Evolutionary conservation across 2,329 filamentous ascomycete genomes (phyloP).

Genomic region (Fusarium nelsonii): DNA sequence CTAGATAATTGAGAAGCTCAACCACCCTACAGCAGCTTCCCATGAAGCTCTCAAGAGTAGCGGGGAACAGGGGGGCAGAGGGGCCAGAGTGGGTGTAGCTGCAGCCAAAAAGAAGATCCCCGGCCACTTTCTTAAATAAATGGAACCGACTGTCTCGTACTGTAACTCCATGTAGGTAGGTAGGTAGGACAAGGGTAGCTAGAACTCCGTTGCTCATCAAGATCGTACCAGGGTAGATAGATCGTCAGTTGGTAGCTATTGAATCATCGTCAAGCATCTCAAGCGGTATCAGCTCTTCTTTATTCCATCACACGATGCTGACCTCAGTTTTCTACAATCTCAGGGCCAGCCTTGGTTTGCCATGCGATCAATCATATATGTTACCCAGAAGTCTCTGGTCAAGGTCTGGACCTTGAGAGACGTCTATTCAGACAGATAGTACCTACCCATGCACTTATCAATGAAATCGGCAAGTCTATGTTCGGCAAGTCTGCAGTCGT

Average conservation of each 20-base stretch:
- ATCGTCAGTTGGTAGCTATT: conserved; percentile 16
- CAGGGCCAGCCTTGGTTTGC: not conserved
- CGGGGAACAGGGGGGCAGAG: not conserved
- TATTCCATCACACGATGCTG: not conserved
- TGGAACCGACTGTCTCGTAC: conserved; percentile 2
- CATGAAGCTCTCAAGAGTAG: not conserved
- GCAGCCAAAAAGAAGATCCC: conserved; percentile 8
- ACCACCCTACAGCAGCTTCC: not conserved
- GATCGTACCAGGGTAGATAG: conserved; percentile 21
- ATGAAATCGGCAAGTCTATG: not conserved
- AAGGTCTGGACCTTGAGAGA: not conserved
- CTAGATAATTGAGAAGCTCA: not conserved
- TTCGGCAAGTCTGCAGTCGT: not conserved
- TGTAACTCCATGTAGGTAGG: not conserved
- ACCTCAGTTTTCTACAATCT: not conserved
- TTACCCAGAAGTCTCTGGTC: not conserved
- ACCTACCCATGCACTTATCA: not conserved
- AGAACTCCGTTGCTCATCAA: not conserved
- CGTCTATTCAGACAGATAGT: not conserved
- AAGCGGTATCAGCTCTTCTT: not conserved
- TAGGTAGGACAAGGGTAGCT: not conserved
- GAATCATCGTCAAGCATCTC: conserved; percentile 7
- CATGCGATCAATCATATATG: not conserved
- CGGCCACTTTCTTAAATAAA: conserved; percentile 23
- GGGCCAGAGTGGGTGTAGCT: conserved; percentile 7